A percentile compares a stretch with the other conserved stretches of the same genome.
These are phyloP conservation scores for Fabrea salina DNA, from an alignment of 169 alveolate genomes.

Conservation along the genomic window DNA sequence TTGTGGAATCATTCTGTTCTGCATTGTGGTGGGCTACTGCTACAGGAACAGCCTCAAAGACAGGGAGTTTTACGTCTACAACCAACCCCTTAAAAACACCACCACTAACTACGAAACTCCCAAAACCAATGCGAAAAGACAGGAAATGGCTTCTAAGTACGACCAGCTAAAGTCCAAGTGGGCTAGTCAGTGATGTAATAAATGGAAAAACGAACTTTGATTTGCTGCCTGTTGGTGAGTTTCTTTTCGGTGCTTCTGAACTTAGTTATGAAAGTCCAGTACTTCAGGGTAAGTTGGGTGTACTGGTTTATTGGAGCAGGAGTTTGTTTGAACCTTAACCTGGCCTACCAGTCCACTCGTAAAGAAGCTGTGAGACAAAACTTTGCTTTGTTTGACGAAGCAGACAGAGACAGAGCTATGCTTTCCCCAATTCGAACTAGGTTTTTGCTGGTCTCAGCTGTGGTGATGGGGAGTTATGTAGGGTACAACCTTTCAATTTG, in stretches of 20 bases:
- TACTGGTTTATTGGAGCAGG: too few relatives aligned
- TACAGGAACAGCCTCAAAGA: slow-evolving; percentile 13
- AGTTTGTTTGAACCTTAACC: too few relatives aligned
- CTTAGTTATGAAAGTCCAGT: too few relatives aligned
- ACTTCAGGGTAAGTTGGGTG: too few relatives aligned
- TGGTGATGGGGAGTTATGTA: not conserved
- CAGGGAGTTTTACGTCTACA: not conserved
- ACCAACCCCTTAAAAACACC: not conserved
- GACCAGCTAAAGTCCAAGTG: too few relatives aligned
- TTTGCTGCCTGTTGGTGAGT: too few relatives aligned
- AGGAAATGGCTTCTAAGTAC: slow-evolving; percentile 11
- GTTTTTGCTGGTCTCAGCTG: not conserved
- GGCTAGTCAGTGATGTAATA: not conserved
- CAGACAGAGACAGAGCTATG: too few relatives aligned
- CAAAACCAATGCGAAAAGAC: not conserved
- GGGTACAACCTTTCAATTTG: not conserved
- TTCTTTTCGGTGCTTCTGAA: too few relatives aligned
- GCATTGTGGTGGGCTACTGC: not conserved
- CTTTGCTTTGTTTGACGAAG: too few relatives aligned
- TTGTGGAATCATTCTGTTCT: not conserved
- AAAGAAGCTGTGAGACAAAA: too few relatives aligned
- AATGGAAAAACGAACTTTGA: not conserved
- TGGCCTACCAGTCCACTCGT: too few relatives aligned
- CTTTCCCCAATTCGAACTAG: too few relatives aligned
- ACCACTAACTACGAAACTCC: not conserved